A percentile compares a stretch with the other conserved stretches of the same genome.
Evolutionary conservation across 78 protist species (phyloP).

Genomic region (Anaeramoeba flamelloides): DNA sequence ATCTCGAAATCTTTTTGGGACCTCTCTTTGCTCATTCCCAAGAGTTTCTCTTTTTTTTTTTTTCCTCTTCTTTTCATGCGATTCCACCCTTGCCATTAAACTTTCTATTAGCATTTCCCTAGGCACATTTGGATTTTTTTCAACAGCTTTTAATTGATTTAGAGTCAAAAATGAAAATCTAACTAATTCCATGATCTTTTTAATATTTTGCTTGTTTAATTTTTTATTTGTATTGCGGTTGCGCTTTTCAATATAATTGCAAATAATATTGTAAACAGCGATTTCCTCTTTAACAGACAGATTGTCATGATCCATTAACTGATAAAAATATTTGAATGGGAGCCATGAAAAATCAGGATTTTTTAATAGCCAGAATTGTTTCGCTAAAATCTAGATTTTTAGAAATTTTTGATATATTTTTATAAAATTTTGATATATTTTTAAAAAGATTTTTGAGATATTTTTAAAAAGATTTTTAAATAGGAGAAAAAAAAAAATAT

Average conservation of each 20-base stretch:
- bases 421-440: too few species aligned
- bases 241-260: background rate
- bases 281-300: background rate
- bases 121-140: background rate
- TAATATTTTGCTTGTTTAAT: background rate
- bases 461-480: too few species aligned
- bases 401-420: too few species aligned
- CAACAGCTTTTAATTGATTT: background rate
- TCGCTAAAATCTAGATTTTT: background rate
- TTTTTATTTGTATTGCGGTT: background rate
- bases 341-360: background rate
- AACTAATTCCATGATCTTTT: background rate
- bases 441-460: too few species aligned
- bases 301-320: background rate
- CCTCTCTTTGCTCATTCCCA: too few species aligned
- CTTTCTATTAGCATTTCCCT: background rate
- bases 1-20: background rate
- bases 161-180: background rate
- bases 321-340: background rate
- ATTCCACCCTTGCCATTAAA: background rate
- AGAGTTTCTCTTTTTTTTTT: too few species aligned
- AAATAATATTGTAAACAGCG: background rate
- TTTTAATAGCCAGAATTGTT: background rate
- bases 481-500: too few species aligned
- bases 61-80: too few species aligned